phyloP scores from a whole-genome alignment of 768 basidiomycete species.

The Cyclocybe aegerita region DNA sequence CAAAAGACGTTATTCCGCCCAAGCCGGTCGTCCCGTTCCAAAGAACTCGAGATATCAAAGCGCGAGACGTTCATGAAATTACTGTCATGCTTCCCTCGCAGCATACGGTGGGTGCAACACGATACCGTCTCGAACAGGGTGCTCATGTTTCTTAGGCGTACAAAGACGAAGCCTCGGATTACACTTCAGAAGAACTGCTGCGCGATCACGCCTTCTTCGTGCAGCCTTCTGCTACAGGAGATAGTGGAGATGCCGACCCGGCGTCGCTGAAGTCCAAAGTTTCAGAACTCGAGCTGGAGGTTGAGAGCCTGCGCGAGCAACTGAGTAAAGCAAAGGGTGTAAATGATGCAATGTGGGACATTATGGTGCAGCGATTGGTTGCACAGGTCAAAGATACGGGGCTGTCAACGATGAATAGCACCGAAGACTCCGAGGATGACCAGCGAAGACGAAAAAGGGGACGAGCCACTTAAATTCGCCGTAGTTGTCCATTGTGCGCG shows the following conservation, averaged over 20 bases:
- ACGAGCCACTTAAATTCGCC: conserved; percentile 16
- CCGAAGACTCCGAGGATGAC: conserved; percentile 12
- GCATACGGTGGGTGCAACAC: conserved; percentile 34
- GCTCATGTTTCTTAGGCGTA: conserved; percentile 15
- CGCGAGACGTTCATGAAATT: conserved; percentile 71
- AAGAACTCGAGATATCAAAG: conserved; percentile 64
- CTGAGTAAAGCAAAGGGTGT: conserved; percentile 85
- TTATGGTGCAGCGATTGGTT: conserved; percentile 66
- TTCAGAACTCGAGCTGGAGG: conserved; percentile 70
- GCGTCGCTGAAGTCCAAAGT: conserved; percentile 55
- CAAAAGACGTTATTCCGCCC: conserved; percentile 62
- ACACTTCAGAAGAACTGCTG: conserved; percentile 54
- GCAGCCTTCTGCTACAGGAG: conserved; percentile 34
- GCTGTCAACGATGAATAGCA: background rate
- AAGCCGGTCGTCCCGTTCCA: conserved; percentile 71
- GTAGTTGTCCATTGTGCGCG: background rate
- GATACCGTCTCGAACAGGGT: background rate
- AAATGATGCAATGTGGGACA: conserved; percentile 94
- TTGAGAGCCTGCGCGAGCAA: conserved; percentile 62
- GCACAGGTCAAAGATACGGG: conserved; percentile 12
- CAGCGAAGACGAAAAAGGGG: conserved; percentile 24
- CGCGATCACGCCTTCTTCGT: conserved; percentile 70
- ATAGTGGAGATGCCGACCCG: conserved; percentile 28
- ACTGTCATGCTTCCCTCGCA: conserved; percentile 56
- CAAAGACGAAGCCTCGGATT: conserved; percentile 35